A percentile compares a stretch with the other conserved stretches of the same genome.
phyloP scores from a whole-genome alignment of 2,329 filamentous ascomycete genomes.

The Keithomyces neogunnii region DNA sequence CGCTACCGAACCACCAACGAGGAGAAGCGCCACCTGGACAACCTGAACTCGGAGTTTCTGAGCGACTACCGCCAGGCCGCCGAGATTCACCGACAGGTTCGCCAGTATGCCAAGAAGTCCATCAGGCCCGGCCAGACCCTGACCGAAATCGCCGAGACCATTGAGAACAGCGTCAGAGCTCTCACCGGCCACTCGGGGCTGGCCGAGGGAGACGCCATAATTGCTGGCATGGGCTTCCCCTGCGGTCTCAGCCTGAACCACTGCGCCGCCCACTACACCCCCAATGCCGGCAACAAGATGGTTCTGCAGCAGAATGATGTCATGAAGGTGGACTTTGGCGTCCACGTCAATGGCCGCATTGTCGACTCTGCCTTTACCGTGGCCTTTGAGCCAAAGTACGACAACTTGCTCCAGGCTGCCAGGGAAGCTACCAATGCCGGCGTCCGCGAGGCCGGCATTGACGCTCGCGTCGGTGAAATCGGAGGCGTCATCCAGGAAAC shows the following conservation, averaged over 20 bases:
- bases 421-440: conserved; percentile 77
- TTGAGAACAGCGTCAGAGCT: conserved; percentile 72
- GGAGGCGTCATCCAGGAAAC: conserved; percentile 78
- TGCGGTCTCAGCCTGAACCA: conserved; percentile 78
- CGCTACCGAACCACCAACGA: conserved; percentile 69
- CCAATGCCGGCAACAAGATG: conserved; percentile 78
- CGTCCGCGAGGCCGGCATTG: conserved; percentile 77
- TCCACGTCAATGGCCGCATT: conserved; percentile 72
- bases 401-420: conserved; percentile 65
- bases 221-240: conserved; percentile 79
- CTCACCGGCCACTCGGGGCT: conserved; percentile 70
- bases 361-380: conserved; percentile 77
- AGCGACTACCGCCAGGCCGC: conserved; percentile 75
- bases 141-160: conserved; percentile 78
- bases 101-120: conserved; percentile 71
- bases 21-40: conserved; percentile 76
- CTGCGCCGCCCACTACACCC: conserved; percentile 79
- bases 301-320: conserved; percentile 66
- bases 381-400: conserved; percentile 65
- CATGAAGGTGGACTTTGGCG: conserved; percentile 75
- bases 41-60: conserved; percentile 72
- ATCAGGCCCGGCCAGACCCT: conserved; percentile 75
- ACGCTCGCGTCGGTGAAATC: conserved; percentile 80
- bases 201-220: conserved; percentile 67
- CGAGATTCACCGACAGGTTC: conserved; percentile 84